Base-by-base conservation (phyloP, 2,329 filamentous ascomycete species). In the Alternaria sp. region DNA sequence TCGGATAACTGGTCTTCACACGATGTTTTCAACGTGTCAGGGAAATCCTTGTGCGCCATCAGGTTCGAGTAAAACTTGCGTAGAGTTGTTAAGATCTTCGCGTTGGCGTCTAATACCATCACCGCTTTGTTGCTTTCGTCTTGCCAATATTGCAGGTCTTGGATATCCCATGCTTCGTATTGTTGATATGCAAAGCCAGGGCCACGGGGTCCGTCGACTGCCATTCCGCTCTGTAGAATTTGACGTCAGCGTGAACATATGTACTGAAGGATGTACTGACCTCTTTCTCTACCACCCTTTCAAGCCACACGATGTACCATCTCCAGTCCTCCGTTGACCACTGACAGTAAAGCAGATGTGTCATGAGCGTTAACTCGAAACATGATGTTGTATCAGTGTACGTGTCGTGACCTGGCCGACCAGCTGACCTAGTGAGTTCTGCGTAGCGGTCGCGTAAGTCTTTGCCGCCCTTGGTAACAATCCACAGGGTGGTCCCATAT, bases 281-380 rank as follows among this genome's bases (percentile, higher is more conserved):
- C n/a, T n/a, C 68, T 26, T 69, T 21, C 28, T 81, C 77, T 2
- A 81, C 67, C 0, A 68, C 59, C 11, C 73, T 68, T 62, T 83
- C 82, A 0, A 84, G 68, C 74, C 73, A 81, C 12, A 73, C 64
- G 19, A 84, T 75, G 62, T 83, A 82, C 68, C 75, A 75, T 26
- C 80, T 73, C 82, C 82, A 84, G n/a, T 80, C 76, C 60, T 82
- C 80, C 0, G 67, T 77, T 5, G 81, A 75, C 82, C 82, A 84
- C 26, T 81, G 70, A 47, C 77, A 80, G 49, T 74, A 79, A 26
- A 83, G 59, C n/a, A n/a, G n/a, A n/a, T n/a, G n/a, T n/a, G n/a
- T n/a, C n/a, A n/a, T n/a, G n/a, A n/a, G n/a, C n/a, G n/a, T n/a
- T n/a, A n/a, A n/a, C n/a, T n/a, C n/a, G n/a, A n/a, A n/a, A n/a